These are phyloP conservation scores for Didymosphaeria variabile DNA, from an alignment of 2,329 filamentous ascomycete genomes.

Conservation along the genomic window DNA sequence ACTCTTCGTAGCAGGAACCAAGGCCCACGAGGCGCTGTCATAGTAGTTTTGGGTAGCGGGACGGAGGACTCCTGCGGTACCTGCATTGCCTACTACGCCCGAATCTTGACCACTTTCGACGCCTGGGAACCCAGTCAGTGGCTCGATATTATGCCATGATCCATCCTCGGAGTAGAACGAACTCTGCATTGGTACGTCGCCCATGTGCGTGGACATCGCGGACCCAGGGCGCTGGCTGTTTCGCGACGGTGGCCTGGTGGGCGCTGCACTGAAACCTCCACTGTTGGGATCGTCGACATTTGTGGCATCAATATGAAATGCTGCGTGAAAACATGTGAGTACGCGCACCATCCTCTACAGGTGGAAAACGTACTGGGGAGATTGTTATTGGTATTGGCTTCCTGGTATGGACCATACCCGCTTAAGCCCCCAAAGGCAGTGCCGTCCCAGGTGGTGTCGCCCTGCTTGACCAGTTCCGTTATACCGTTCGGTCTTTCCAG, in stretches of 20 bases:
- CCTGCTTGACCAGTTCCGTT: conserved; percentile 31
- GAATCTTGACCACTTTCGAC: conserved; percentile 60
- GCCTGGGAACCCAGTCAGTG: conserved; percentile 32
- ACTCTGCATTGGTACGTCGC: conserved; percentile 47
- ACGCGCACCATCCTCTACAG: conserved; percentile 8
- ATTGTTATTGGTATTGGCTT: conserved; percentile 22
- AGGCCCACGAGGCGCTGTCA: conserved; percentile 63
- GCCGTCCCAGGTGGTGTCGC: conserved; percentile 42
- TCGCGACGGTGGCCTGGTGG: conserved; percentile 47
- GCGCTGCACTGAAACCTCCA: conserved; percentile 43
- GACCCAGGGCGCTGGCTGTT: conserved; percentile 44
- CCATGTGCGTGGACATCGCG: conserved; percentile 38
- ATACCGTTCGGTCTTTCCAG: conserved; percentile 23
- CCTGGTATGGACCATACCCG: conserved; percentile 40
- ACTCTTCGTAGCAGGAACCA: conserved; percentile 60
- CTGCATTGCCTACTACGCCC: conserved; percentile 58
- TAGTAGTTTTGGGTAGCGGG: conserved; percentile 65
- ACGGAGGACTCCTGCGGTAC: conserved; percentile 55
- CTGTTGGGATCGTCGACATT: conserved; percentile 45
- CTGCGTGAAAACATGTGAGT: conserved; percentile 33
- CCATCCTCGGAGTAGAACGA: conserved; percentile 21
- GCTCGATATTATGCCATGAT: not conserved
- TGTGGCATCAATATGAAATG: conserved; percentile 44
- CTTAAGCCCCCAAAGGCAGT: conserved; percentile 37
- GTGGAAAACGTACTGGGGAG: conserved; percentile 39